These are phyloP conservation scores for Rhizophagus clarus DNA, from an alignment of 192 early-diverging fungal genomes.

Conservation along the genomic window DNA sequence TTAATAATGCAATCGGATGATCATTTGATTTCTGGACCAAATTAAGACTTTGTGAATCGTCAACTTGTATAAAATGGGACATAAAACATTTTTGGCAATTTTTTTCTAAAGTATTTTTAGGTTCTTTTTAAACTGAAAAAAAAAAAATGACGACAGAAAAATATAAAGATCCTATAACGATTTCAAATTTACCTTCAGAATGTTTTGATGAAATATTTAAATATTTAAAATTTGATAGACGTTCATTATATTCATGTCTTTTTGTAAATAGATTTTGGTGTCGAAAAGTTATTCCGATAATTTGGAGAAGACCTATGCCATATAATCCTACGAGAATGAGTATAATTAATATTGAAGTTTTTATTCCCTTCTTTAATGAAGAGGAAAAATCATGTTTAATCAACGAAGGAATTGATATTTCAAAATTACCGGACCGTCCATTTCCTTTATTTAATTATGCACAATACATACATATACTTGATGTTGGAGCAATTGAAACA, in stretches of 20 bases:
- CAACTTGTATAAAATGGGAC: neutral
- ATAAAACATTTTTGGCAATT: neutral
- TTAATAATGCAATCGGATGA: too few species aligned
- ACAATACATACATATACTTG: neutral
- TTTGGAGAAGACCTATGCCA: constrained; percentile 12
- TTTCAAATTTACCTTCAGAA: constrained; percentile 2
- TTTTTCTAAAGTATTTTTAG: neutral
- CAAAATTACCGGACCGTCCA: neutral
- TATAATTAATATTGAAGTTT: neutral
- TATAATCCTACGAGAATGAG: neutral
- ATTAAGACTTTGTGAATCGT: neutral
- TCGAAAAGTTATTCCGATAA: neutral
- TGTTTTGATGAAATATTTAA: constrained; percentile 19
- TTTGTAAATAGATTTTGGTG: constrained; percentile 11
- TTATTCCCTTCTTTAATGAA: neutral
- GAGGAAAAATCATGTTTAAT: neutral
- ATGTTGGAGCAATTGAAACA: neutral
- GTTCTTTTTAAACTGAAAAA: neutral
- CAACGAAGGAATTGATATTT: neutral
- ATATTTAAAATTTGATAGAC: neutral
- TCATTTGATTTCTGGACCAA: neutral
- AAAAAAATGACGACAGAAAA: neutral
- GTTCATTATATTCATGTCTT: constrained; percentile 8
- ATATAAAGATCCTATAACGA: neutral
- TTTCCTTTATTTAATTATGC: constrained; percentile 5